Evolutionary conservation across 331 rosid species (phyloP), one percentile per base, ranked within the genome.

Genomic region (Quercus lobata): DNA sequence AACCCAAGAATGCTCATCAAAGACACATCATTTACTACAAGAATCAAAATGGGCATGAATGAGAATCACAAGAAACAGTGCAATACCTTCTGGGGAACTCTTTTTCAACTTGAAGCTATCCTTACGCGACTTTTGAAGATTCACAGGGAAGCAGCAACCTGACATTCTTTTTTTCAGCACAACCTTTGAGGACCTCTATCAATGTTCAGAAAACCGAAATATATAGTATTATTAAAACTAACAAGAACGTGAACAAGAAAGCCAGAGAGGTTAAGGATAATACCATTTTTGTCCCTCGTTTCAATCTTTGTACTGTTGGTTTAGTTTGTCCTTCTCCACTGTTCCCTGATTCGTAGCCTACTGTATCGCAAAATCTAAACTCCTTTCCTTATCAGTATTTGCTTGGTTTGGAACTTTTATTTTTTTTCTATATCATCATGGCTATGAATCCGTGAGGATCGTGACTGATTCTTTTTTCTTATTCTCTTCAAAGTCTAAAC

Each of bases 111-210:
- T 77, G 75, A 68, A 79, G 82, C 73, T 69, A 16, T 79, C 79
- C 46, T 69, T 78, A 22, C 72, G 70, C 35, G 76, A 80, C 11
- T 73, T 21, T 19, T 35, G 71, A 12, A 73, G 60, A 19, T 32
- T 74, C 49, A 77, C 68, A n/a, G 90, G 85, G 79, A 89, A 89
- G 80, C 90, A 85, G 61, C 90, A 84, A 53, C 87, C 77, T 7
- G 54, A 34, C 88, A 79, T 7, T 37, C 2, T 82, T 74, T 14
- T 30, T 75, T 37, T 71, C 54, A 57, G 86, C 58, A 74, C 49
- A 57, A 5, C 78, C 77, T 74, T 73, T 19, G 21, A 21, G 60
- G 16, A 49, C 7, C 12, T 9, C 2, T 6, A 57, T 61, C 49
- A 61, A 25, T 60, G 74, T 72, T 22, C 60, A 46, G 72, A 30